Percentiles rank a stretch among this genome's conserved stretches.
Conservation (phyloP, 352 stramenopile genomes). For the Phytophthora palmivora region DNA sequence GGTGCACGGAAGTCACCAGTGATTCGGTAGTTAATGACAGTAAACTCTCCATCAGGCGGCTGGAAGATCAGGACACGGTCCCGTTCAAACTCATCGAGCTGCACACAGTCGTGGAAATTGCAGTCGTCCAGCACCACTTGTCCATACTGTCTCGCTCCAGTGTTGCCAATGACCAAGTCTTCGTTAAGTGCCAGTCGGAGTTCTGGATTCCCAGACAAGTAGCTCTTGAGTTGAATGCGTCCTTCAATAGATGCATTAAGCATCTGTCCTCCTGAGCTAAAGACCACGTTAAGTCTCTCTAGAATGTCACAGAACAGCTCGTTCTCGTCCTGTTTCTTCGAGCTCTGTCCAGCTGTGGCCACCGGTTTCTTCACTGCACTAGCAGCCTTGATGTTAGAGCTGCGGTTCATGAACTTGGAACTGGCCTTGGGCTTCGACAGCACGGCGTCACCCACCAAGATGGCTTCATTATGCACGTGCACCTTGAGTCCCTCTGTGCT, state of each 20-base stretch:
- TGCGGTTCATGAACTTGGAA: constrained; percentile 87
- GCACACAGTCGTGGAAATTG: constrained; percentile 99
- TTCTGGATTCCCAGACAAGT: constrained; percentile 98
- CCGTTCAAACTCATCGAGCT: constrained; percentile 95
- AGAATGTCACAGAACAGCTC: constrained; percentile 99
- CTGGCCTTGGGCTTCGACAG: constrained; percentile 92
- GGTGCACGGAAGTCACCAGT: constrained; percentile 97
- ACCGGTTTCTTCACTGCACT: constrained; percentile 93
- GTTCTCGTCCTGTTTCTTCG: constrained; percentile 93
- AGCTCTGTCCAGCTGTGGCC: constrained; percentile 67
- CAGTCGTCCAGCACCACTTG: constrained; percentile 97
- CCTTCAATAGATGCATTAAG: constrained; percentile 98
- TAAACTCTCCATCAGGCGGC: constrained; percentile 78
- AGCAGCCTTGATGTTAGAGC: constrained; percentile 79
- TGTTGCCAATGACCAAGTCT: constrained; percentile 96
- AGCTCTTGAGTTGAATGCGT: constrained; percentile 98
- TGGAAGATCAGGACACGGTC: constrained; percentile 91
- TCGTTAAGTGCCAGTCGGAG: constrained; percentile 96
- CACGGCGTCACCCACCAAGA: constrained; percentile 90
- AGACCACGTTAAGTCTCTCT: constrained; percentile 98
- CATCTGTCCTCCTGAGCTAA: constrained; percentile 96
- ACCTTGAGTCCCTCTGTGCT: constrained; percentile 97
- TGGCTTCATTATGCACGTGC: constrained; percentile 98
- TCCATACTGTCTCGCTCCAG: constrained; percentile 83
- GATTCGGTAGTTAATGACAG: constrained; percentile 98